Evolutionary conservation across 1,284 basidiomycete genomes (phyloP).

Genomic region (Cryptococcus sp.): DNA sequence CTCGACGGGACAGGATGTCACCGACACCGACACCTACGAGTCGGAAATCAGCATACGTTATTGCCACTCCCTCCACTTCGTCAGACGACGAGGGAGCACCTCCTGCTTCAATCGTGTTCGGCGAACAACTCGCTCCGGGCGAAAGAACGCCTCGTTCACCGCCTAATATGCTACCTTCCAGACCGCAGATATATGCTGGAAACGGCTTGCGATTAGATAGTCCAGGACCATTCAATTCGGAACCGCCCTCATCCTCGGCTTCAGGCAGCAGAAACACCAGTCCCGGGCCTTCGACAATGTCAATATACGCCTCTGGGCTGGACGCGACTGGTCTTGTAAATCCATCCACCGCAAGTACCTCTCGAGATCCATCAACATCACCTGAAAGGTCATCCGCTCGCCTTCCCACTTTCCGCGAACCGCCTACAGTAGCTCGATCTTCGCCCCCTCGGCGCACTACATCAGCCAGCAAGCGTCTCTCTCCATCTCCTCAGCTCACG

Average conservation of each 20-base stretch:
- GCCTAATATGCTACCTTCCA: neutral
- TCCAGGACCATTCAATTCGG: conserved; percentile 18
- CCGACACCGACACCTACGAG: conserved; percentile 23
- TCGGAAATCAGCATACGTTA: conserved; percentile 14
- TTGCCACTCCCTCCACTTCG: conserved; percentile 14
- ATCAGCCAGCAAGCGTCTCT: conserved; percentile 3
- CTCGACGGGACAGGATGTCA: conserved; percentile 5
- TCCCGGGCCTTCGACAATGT: conserved; percentile 36
- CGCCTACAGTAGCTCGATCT: conserved; percentile 6
- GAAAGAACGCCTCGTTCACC: conserved; percentile 21
- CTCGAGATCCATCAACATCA: conserved; percentile 24
- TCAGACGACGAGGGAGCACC: conserved; percentile 41
- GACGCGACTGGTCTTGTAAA: conserved; percentile 15
- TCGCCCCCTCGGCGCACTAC: conserved; percentile 4
- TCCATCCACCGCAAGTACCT: conserved; percentile 7
- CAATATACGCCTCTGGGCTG: conserved; percentile 32
- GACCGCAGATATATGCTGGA: neutral
- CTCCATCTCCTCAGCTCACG: conserved; percentile 2
- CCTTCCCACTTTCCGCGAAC: conserved; percentile 29
- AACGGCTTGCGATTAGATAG: conserved; percentile 7
- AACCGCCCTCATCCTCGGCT: conserved; percentile 18
- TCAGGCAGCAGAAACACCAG: conserved; percentile 25
- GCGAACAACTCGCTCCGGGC: conserved; percentile 16
- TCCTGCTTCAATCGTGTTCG: conserved; percentile 37
- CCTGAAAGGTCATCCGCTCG: conserved; percentile 8